Conservation (phyloP, 306 rosid genomes). For the Prunus padus region DNA sequence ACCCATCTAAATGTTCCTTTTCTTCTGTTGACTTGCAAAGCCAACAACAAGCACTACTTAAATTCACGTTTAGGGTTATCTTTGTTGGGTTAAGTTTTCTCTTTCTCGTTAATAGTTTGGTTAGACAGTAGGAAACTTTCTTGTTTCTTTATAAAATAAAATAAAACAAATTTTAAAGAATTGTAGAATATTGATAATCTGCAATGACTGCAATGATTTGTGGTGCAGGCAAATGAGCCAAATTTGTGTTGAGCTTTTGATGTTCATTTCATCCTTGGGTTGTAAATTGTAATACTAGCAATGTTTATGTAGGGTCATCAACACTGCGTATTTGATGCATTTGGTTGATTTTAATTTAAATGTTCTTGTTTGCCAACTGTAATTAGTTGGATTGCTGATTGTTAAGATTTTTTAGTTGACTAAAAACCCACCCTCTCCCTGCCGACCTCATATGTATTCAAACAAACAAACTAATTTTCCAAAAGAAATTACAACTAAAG, state of each 20-base stretch:
- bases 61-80: neutral
- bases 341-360: neutral
- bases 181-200: neutral
- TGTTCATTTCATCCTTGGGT: neutral
- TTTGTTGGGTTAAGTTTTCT: neutral
- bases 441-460: too few relatives aligned
- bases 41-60: constrained; percentile 3
- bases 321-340: neutral
- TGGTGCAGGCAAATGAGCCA: too few relatives aligned
- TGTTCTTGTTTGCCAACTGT: too few relatives aligned
- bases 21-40: neutral
- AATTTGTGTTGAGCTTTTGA: neutral
- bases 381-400: too few relatives aligned
- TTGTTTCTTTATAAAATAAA: too few relatives aligned
- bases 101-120: constrained; percentile 7
- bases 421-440: too few relatives aligned
- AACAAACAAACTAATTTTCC: too few relatives aligned
- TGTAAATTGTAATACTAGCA: neutral
- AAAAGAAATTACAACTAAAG: too few relatives aligned
- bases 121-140: neutral
- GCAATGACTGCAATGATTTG: neutral
- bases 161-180: too few relatives aligned
- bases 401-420: too few relatives aligned
- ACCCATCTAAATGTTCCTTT: constrained; percentile 3
- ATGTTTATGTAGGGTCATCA: neutral